A percentile compares a stretch with the other conserved stretches of the same genome.
These are phyloP conservation scores for Hebeloma cylindrosporum DNA, from an alignment of 768 basidiomycete species.

Conservation along the genomic window DNA sequence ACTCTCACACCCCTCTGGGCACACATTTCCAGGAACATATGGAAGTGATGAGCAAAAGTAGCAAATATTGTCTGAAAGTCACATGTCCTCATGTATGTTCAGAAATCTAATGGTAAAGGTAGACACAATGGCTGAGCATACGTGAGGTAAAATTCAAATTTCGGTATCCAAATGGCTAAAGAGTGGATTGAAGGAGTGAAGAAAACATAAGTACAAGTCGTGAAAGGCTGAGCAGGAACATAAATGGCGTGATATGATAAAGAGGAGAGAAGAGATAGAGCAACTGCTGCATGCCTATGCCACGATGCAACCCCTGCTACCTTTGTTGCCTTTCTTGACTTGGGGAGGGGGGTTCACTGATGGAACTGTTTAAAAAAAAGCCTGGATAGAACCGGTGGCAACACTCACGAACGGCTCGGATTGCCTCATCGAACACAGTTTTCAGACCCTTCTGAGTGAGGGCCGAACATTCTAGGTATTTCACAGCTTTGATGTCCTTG, in stretches of 20 bases:
- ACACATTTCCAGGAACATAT: too few species aligned
- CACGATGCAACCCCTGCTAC: slow-evolving; percentile 61
- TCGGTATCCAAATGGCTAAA: slow-evolving; percentile 21
- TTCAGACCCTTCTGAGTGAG: slow-evolving; percentile 98
- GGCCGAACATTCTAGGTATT: slow-evolving; percentile 95
- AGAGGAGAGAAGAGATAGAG: slow-evolving; percentile 19
- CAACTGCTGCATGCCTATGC: slow-evolving; percentile 46
- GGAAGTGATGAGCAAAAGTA: too few species aligned
- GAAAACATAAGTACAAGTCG: slow-evolving; percentile 55
- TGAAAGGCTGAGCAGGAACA: slow-evolving; percentile 62
- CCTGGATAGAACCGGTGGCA: neutral
- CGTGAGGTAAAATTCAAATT: slow-evolving; percentile 14
- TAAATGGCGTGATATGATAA: slow-evolving; percentile 52
- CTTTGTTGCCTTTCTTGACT: slow-evolving; percentile 52
- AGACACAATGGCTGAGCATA: slow-evolving; percentile 8
- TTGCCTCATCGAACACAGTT: slow-evolving; percentile 99
- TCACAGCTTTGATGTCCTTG: slow-evolving; percentile 93
- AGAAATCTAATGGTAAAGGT: slow-evolving; percentile 20
- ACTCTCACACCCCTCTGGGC: too few species aligned
- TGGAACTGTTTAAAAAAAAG: neutral
- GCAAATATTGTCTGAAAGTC: too few species aligned
- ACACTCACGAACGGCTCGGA: slow-evolving; percentile 88
- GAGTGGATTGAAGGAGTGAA: slow-evolving; percentile 24
- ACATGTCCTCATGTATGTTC: slow-evolving; percentile 12
- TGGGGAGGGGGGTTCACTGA: slow-evolving; percentile 76